Percentiles rank a stretch among this genome's conserved stretches.
These are phyloP conservation scores for Trichocomaceae sp. DNA, from an alignment of 2,329 filamentous ascomycete genomes.

Conservation along the genomic window DNA sequence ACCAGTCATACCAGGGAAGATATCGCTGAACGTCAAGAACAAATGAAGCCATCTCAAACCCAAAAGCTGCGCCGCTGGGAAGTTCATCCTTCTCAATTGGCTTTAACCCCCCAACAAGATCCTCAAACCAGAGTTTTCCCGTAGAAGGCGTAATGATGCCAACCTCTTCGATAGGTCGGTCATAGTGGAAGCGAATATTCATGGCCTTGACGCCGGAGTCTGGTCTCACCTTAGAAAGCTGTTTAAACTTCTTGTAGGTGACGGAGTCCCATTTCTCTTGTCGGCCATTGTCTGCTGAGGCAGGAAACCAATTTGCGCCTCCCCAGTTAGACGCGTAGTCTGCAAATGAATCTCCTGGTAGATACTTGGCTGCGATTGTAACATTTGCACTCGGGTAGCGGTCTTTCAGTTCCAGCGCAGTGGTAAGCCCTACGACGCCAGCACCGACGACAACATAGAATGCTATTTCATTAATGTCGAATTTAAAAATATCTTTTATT, in stretches of 20 bases:
- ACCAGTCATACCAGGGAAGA: constrained; percentile 10
- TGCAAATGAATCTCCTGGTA: constrained; percentile 11
- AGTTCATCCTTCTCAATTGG: constrained; percentile 10
- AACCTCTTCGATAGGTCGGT: constrained; percentile 7
- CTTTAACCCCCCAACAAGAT: constrained; percentile 12
- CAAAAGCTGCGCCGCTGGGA: constrained; percentile 10
- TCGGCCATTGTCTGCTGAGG: constrained; percentile 10
- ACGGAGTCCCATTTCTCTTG: constrained; percentile 12
- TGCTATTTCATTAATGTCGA: constrained; percentile 6
- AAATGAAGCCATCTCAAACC: constrained; percentile 12
- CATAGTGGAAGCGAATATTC: constrained; percentile 13
- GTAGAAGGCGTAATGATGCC: constrained; percentile 9
- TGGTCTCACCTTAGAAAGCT: constrained; percentile 7
- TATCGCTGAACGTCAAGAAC: constrained; percentile 13
- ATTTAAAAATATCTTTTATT: constrained; percentile 4
- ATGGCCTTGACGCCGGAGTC: constrained; percentile 10
- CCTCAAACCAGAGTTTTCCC: constrained; percentile 11
- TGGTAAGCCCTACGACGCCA: constrained; percentile 12
- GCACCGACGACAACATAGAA: constrained; percentile 11
- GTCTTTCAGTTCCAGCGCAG: constrained; percentile 12
- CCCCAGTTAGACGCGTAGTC: constrained; percentile 13
- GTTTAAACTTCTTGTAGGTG: constrained; percentile 11
- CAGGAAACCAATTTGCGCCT: constrained; percentile 13
- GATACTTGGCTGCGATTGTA: constrained; percentile 10
- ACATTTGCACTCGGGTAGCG: constrained; percentile 10